phyloP scores from a whole-genome alignment of 1,284 basidiomycete species.

The Coniferiporia sulphurascens region DNA sequence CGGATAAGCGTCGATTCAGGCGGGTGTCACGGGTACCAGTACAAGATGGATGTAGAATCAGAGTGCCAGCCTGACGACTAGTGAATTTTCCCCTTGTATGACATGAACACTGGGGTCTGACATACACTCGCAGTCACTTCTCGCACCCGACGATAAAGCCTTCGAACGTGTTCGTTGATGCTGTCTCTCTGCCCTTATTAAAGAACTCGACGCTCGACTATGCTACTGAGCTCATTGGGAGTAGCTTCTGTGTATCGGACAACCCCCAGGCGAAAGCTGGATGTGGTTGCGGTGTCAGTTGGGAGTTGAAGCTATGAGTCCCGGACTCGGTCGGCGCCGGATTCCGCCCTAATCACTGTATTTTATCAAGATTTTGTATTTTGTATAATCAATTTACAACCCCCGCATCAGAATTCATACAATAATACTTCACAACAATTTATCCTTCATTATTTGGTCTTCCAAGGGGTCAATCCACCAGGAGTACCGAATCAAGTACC shows the following conservation, averaged over 20 bases:
- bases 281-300: slow-evolving; percentile 89
- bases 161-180: slow-evolving; percentile 76
- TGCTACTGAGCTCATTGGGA: slow-evolving; percentile 88
- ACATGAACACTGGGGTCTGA: neutral
- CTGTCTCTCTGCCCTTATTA: slow-evolving; percentile 72
- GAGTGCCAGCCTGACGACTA: slow-evolving; percentile 68
- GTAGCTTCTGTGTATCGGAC: slow-evolving; percentile 71
- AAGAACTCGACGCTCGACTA: slow-evolving; percentile 85
- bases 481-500: slow-evolving; percentile 77
- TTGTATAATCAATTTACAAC: neutral
- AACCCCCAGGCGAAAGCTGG: slow-evolving; percentile 86
- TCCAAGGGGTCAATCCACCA: slow-evolving; percentile 45
- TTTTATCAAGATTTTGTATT: neutral
- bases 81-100: slow-evolving; percentile 40
- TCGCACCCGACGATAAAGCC: slow-evolving; percentile 63
- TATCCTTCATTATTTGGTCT: neutral
- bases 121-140: slow-evolving; percentile 44
- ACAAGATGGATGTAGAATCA: slow-evolving; percentile 77
- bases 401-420: neutral
- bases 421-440: neutral
- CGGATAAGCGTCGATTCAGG: slow-evolving; percentile 83
- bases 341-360: neutral
- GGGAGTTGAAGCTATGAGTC: slow-evolving; percentile 67
- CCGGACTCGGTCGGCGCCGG: neutral
- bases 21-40: slow-evolving; percentile 92